Percentiles rank a stretch among this genome's conserved stretches.
These are phyloP conservation scores for Coriolopsis trogii DNA, from an alignment of 1,284 basidiomycete species.

Conservation along the genomic window DNA sequence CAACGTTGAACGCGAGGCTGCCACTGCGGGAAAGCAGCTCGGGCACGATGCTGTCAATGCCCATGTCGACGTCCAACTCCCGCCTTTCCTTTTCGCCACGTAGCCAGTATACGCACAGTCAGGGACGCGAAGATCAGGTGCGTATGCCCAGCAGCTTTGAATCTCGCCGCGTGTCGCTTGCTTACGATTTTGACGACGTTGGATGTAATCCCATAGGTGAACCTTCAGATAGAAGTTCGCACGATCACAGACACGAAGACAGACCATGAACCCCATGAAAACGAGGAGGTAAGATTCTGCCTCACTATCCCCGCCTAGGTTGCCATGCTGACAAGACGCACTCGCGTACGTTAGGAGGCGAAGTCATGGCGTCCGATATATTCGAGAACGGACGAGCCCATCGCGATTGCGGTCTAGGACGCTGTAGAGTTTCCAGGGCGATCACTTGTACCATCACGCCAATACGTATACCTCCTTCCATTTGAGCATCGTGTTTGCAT, in stretches of 20 bases:
- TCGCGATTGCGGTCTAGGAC: conserved; percentile 13
- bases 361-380: conserved; percentile 14
- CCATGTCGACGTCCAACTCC: conserved; percentile 13
- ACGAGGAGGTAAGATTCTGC: conserved; percentile 10
- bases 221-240: conserved; percentile 18
- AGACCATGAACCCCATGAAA: conserved; percentile 5
- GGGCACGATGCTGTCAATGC: conserved; percentile 16
- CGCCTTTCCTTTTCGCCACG: conserved; percentile 9
- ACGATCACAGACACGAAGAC: conserved; percentile 20
- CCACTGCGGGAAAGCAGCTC: conserved; percentile 13
- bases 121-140: conserved; percentile 7
- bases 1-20: conserved; percentile 12
- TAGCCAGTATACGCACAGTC: conserved; percentile 9
- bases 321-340: neutral
- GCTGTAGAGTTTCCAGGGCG: too few relatives aligned
- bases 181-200: neutral
- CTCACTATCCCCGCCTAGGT: neutral
- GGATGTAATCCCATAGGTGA: neutral
- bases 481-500: too few relatives aligned
- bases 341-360: neutral
- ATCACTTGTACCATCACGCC: too few relatives aligned
- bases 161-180: neutral
- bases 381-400: conserved; percentile 1
- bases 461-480: too few relatives aligned
- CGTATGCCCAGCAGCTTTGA: neutral